Base-by-base conservation (phyloP, 78 protist genomes). In the Cavenderia fasciculata region DNA sequence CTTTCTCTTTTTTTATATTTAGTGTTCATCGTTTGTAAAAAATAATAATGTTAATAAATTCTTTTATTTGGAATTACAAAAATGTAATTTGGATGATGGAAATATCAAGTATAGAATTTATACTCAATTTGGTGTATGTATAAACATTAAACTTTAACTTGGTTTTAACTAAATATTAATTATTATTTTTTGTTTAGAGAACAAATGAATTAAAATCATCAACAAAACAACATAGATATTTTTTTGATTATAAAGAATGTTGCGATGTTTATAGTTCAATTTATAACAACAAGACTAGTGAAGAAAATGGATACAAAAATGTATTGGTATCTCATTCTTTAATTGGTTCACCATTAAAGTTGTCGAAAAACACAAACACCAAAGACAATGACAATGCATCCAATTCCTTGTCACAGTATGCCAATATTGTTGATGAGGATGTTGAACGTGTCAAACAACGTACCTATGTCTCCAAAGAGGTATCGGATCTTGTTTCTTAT, bases 121-220 rank as follows among this genome's bases (percentile, higher is more conserved):
- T 63, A 63, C 72, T 63, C 72, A 63, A 63, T 63, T 63, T 63
- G 72, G 72, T 63, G 72, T 63, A 63, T 63, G 72, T 27, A 12
- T 12, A 7, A 19, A 56, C 7, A 25, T 56, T 56, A 1, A 38
- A 18, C 27, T 49, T 49, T 49, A 14, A 49, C 14, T 49, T 12
- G 14, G 54, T 49, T 63, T 27, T 34, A 12, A 38, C 7, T n/a
- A 12, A 3, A 19, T 40, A 27, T 63, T 40, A 7, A 38, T 63
- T 14, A 49, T 18, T 49, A 49, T 18, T 49, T 14, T 18, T 18
- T 62, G 31, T 18, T 43, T 72, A 59, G 78, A 57, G 65, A 40
- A 59, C 78, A 14, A 46, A 56, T 36, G 43, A 72, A 3, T 3
- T 59, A 16, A 27, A 46, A 38, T 5, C 6, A 2, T 56, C 70